These are phyloP conservation scores for Sugiyamaella marilandica DNA, from an alignment of 805 yeast species.

Conservation along the genomic window DNA sequence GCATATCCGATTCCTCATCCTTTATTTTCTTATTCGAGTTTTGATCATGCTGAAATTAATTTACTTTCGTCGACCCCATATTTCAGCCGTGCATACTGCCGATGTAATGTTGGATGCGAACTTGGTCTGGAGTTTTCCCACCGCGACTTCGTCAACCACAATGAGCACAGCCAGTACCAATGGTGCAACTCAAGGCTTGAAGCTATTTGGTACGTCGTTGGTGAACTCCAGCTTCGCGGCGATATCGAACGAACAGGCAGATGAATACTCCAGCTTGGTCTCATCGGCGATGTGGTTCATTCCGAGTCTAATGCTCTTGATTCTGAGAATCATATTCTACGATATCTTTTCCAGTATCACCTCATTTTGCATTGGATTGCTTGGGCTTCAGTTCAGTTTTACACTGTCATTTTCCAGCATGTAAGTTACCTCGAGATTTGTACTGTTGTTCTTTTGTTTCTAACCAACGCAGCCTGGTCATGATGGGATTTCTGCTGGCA, in stretches of 20 bases:
- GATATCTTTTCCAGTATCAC: slow-evolving; percentile 28
- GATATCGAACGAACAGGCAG: not conserved
- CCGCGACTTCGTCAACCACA: too few relatives aligned
- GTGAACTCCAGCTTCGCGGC: not conserved
- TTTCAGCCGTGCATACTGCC: not conserved
- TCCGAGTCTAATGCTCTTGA: not conserved
- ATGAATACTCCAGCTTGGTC: not conserved
- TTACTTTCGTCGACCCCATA: not conserved
- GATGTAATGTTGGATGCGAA: not conserved
- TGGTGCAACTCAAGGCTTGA: too few relatives aligned
- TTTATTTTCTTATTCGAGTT: too few relatives aligned
- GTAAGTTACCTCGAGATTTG: slow-evolving; percentile 23
- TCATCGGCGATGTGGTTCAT: slow-evolving; percentile 4
- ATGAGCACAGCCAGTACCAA: too few relatives aligned
- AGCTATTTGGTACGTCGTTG: not conserved
- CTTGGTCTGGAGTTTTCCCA: too few relatives aligned
- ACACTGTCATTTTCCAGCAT: slow-evolving; percentile 49
- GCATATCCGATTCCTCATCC: too few relatives aligned
- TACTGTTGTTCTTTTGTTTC: slow-evolving; percentile 5
- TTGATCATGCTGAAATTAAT: too few relatives aligned
- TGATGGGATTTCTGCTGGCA: slow-evolving; percentile 29
- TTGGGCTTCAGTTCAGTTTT: slow-evolving; percentile 46
- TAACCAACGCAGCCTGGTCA: slow-evolving; percentile 15
- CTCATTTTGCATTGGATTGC: slow-evolving; percentile 24
- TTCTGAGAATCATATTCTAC: slow-evolving; percentile 14